phyloP scores from a whole-genome alignment of 805 yeast genomes.

The Kodamaea nitidulidarum region DNA sequence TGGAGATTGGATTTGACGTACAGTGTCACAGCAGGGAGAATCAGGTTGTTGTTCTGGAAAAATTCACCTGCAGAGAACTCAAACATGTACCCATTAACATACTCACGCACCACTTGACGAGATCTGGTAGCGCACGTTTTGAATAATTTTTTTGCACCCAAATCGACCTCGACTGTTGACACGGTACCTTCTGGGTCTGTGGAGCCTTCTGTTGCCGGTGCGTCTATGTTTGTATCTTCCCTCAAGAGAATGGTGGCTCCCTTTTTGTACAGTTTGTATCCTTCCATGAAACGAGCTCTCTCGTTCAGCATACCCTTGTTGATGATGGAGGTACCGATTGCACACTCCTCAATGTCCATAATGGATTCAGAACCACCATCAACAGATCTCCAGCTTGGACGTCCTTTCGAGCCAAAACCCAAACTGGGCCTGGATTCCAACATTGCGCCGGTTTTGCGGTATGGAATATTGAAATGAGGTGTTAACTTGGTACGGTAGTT shows the following conservation, averaged over 20 bases:
- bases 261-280: constrained; percentile 49
- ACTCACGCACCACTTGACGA: constrained; percentile 76
- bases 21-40: constrained; percentile 74
- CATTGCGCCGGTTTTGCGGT: constrained; percentile 33
- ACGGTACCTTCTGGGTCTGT: constrained; percentile 31
- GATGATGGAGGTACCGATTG: constrained; percentile 78
- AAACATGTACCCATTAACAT: constrained; percentile 69
- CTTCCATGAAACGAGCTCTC: constrained; percentile 50
- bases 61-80: constrained; percentile 93
- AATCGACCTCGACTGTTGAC: constrained; percentile 21
- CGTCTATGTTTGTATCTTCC: constrained; percentile 56
- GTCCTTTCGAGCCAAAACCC: constrained; percentile 87
- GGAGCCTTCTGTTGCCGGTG: constrained; percentile 41
- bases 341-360: constrained; percentile 90
- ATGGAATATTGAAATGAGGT: constrained; percentile 88
- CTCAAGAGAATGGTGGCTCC: constrained; percentile 87
- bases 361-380: constrained; percentile 53
- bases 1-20: constrained; percentile 72
- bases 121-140: constrained; percentile 77
- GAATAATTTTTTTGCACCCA: constrained; percentile 26
- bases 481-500: constrained; percentile 89
- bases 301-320: constrained; percentile 72
- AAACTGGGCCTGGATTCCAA: constrained; percentile 55
- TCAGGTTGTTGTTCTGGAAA: constrained; percentile 92
- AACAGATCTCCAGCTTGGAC: constrained; percentile 60